Conservation (phyloP, 1,284 basidiomycete genomes). For the Apiotrichum porosum region DNA sequence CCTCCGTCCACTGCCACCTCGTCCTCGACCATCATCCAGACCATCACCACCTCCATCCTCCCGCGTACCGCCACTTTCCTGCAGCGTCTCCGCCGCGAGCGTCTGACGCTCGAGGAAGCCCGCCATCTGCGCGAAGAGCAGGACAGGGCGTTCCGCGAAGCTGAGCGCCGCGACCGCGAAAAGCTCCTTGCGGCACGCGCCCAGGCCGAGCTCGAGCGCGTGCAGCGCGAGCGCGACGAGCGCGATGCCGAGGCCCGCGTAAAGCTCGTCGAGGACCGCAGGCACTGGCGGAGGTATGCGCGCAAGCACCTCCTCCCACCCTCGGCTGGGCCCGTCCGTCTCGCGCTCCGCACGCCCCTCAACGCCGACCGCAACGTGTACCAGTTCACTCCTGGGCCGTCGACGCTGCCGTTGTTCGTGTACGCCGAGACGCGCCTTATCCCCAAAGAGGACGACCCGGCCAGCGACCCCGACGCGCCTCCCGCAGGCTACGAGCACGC, state of each 20-base stretch:
- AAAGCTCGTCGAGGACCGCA: constrained; percentile 16
- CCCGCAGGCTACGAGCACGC: constrained; percentile 36
- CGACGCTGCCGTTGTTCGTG: constrained; percentile 38
- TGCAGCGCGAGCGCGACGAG: constrained; percentile 41
- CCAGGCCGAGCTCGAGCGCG: constrained; percentile 23
- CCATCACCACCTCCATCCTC: constrained; percentile 65
- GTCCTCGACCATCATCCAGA: constrained; percentile 58
- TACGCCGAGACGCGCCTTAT: constrained; percentile 45
- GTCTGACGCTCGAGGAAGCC: constrained; percentile 57
- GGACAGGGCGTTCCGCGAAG: constrained; percentile 68
- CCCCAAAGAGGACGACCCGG: constrained; percentile 17
- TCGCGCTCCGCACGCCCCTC: constrained; percentile 38
- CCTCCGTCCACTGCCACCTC: constrained; percentile 60
- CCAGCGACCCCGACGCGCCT: constrained; percentile 29
- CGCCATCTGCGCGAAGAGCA: constrained; percentile 71
- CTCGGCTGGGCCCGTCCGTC: constrained; percentile 24
- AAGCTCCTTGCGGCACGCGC: constrained; percentile 24
- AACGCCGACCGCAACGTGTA: constrained; percentile 33
- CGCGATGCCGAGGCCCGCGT: constrained; percentile 20
- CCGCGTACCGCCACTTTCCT: constrained; percentile 75
- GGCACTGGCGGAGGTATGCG: constrained; percentile 42
- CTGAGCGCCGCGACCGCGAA: constrained; percentile 64
- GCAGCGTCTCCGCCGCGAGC: constrained; percentile 55
- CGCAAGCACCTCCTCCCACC: constrained; percentile 35
- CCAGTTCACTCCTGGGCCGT: constrained; percentile 24